phyloP scores from a whole-genome alignment of 352 stramenopile genomes.

The Phytophthora rubi region DNA sequence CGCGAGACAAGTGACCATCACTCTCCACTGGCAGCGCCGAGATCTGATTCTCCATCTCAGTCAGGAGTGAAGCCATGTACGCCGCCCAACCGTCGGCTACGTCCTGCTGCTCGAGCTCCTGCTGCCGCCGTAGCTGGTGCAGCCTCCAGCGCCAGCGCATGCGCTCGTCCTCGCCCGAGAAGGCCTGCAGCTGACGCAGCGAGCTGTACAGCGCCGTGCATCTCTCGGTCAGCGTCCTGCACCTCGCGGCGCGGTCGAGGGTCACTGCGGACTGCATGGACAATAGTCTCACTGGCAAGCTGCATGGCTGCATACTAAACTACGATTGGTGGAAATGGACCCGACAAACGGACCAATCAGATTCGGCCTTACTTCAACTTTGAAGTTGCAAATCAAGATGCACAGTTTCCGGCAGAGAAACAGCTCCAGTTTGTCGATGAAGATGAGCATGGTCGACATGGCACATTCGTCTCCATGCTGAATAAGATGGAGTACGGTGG shows the following conservation, averaged over 20 bases:
- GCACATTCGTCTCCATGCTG: too few species aligned
- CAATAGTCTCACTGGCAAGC: slow-evolving; percentile 10
- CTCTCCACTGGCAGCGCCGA: slow-evolving; percentile 31
- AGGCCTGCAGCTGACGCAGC: slow-evolving; percentile 25
- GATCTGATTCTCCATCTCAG: slow-evolving; percentile 44
- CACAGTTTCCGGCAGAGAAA: too few species aligned
- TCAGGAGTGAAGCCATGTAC: slow-evolving; percentile 33
- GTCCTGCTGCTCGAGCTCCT: slow-evolving; percentile 33
- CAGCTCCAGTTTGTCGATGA: too few species aligned
- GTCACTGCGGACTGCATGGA: slow-evolving; percentile 21
- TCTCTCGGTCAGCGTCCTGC: slow-evolving; percentile 24
- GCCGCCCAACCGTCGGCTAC: slow-evolving; percentile 29
- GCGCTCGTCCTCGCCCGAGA: slow-evolving; percentile 45
- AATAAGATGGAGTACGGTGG: too few species aligned
- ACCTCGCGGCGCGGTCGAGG: slow-evolving; percentile 27
- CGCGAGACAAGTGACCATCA: slow-evolving; percentile 17
- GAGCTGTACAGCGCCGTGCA: slow-evolving; percentile 34
- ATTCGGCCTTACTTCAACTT: slow-evolving; percentile 17
- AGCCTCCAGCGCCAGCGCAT: slow-evolving; percentile 47
- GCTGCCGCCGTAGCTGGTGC: slow-evolving; percentile 45
- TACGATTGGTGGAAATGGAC: slow-evolving; percentile 22
- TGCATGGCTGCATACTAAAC: slow-evolving; percentile 10
- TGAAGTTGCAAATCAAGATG: neutral
- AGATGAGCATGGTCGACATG: too few species aligned
- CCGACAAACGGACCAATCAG: neutral